A percentile compares a stretch with the other conserved stretches of the same genome.
These are phyloP conservation scores for Galium porrigens DNA, from an alignment of 305 asterid genomes.

Conservation along the genomic window DNA sequence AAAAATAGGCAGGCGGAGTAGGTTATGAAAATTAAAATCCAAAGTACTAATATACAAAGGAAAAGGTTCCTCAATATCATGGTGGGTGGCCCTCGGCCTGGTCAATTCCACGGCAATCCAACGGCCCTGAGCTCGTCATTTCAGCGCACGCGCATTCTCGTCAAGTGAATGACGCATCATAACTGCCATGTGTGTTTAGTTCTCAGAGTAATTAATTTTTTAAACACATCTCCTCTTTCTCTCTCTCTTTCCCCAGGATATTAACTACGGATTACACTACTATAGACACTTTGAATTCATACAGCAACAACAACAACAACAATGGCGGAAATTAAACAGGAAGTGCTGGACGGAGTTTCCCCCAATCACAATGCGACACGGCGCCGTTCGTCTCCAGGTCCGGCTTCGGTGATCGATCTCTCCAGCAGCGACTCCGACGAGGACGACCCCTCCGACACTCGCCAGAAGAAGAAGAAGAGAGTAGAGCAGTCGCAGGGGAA, in stretches of 20 bases:
- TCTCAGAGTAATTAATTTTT: background rate
- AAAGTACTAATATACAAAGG: background rate
- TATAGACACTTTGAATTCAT: background rate
- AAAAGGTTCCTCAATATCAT: background rate
- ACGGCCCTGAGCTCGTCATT: background rate
- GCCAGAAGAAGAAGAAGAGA: slow-evolving; percentile 23
- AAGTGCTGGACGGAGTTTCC: background rate
- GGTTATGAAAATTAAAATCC: too few relatives aligned
- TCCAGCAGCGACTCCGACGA: slow-evolving; percentile 22
- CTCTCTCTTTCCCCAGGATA: background rate
- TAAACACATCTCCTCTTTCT: background rate
- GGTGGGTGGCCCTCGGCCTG: background rate
- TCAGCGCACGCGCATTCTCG: background rate
- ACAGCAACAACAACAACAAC: background rate
- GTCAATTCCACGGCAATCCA: background rate
- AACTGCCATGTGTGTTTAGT: background rate
- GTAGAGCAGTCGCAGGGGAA: slow-evolving; percentile 15
- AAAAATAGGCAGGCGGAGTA: too few relatives aligned
- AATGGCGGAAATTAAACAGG: slow-evolving; percentile 11
- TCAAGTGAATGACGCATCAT: background rate
- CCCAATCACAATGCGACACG: background rate
- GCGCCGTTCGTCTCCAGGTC: background rate
- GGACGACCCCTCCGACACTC: slow-evolving; percentile 1
- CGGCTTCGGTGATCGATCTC: slow-evolving; percentile 16
- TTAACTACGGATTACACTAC: background rate